Base-by-base conservation (phyloP, 768 basidiomycete genomes). In the Auriscalpium microsporum region DNA sequence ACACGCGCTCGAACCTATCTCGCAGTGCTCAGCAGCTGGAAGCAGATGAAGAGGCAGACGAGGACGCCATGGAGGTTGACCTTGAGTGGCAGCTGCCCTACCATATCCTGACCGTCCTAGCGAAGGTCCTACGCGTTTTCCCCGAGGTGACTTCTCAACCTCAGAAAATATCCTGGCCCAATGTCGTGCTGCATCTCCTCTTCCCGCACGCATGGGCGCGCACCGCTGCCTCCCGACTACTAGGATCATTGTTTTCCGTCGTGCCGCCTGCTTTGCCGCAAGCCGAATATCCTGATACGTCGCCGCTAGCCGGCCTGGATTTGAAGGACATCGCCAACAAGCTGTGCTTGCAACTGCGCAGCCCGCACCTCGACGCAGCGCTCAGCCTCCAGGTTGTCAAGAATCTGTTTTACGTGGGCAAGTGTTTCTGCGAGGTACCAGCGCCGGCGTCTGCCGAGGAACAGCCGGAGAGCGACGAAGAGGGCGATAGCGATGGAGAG, bases 171-270 rank as follows among this genome's bases (percentile, higher is more conserved):
- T 66, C 75, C 1, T 95, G 94, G 93, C 62, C 70, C 10, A 64
- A 74, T 1, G 75, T 96, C 44, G 73, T 81, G 21, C 62, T 72
- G 0, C 84, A 88, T 62, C 79, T 97, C 3, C 74, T 87, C 2
- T 97, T 86, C 71, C 94, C 94, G 5, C 96, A 99, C 68, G 81
- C 90, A 4, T 97, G 94, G 95, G 93, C 96, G 0, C 85, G 94
- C 44, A 83, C 81, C 6, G 87, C 86, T 1, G 78, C 93, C 1
- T 85, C 86, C 56, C 78, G 90, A 54, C 74, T 93, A 11, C 67
- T 96, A 3, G 91, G 91, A 16, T 63, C 77, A 19, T 71, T 93
- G 5, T 93, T 88, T 66, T 68, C 78, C 6, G 75, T 78, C 3
- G 65, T 78, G 11, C 78, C 79, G 35, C 68, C 75, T 3, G 67